Conservation (phyloP, 106 monocot species). For the Dendrobium officinale region DNA sequence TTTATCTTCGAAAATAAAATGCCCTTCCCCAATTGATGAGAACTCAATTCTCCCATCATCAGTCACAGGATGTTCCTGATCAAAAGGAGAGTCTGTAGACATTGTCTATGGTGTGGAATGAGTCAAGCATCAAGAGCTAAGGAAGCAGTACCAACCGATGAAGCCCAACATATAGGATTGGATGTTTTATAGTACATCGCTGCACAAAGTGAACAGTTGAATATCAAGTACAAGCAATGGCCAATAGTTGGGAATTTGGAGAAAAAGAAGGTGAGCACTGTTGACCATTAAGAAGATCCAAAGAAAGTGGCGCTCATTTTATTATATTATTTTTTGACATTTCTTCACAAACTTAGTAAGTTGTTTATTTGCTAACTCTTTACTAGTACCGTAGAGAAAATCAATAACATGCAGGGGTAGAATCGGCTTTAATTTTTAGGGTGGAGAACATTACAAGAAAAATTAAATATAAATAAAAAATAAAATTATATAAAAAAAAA, state of each 20-base stretch:
- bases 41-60: slow-evolving; percentile 32
- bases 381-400: too few species aligned
- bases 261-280: background rate
- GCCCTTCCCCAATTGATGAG: slow-evolving; percentile 34
- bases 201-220: background rate
- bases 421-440: too few species aligned
- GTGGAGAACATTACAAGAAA: too few species aligned
- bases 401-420: too few species aligned
- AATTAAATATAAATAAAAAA: too few species aligned
- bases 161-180: background rate
- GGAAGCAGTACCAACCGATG: background rate
- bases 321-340: too few species aligned
- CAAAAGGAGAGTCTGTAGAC: slow-evolving; percentile 26
- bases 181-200: background rate
- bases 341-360: too few species aligned
- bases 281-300: too few species aligned
- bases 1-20: slow-evolving; percentile 45
- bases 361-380: too few species aligned
- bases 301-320: too few species aligned
- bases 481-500: too few species aligned
- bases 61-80: slow-evolving; percentile 22
- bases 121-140: background rate
- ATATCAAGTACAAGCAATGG: background rate
- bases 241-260: background rate
- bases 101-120: slow-evolving; percentile 14